phyloP scores from a whole-genome alignment of 2,329 filamentous ascomycete genomes.

The Penicillium brevicompactum region DNA sequence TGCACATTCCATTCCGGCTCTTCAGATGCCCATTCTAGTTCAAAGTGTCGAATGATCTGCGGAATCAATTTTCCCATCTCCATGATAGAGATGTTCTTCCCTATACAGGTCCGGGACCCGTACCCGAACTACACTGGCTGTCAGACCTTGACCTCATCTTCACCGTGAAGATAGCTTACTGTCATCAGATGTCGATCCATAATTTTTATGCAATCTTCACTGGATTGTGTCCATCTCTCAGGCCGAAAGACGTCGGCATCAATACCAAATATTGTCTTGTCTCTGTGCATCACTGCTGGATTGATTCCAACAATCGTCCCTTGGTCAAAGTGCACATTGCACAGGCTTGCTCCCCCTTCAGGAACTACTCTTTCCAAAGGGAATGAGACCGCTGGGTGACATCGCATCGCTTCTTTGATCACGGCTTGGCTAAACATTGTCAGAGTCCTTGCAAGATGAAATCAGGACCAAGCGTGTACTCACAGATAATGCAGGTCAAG shows the following conservation, averaged over 20 bases:
- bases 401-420: constrained; percentile 75
- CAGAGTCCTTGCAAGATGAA: neutral
- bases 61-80: constrained; percentile 32
- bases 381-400: constrained; percentile 74
- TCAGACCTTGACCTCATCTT: neutral
- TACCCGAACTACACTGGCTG: constrained; percentile 25
- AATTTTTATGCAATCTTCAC: constrained; percentile 9
- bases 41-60: constrained; percentile 26
- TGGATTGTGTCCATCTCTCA: constrained; percentile 17
- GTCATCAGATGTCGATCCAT: constrained; percentile 16
- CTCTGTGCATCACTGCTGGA: constrained; percentile 73
- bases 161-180: neutral
- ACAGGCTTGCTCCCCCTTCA: constrained; percentile 7
- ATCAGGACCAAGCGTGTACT: neutral
- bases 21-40: constrained; percentile 12
- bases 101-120: constrained; percentile 31
- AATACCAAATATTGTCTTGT: constrained; percentile 67
- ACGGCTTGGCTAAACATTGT: constrained; percentile 58
- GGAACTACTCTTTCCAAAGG: constrained; percentile 75
- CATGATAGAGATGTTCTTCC: constrained; percentile 33
- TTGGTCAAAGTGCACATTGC: constrained; percentile 14
- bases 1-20: constrained; percentile 11
- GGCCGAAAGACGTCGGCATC: constrained; percentile 61
- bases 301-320: constrained; percentile 68
- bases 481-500: constrained; percentile 70